Conservation (phyloP, 73 alveolate genomes). For the Tetrahymena elliotti region DNA sequence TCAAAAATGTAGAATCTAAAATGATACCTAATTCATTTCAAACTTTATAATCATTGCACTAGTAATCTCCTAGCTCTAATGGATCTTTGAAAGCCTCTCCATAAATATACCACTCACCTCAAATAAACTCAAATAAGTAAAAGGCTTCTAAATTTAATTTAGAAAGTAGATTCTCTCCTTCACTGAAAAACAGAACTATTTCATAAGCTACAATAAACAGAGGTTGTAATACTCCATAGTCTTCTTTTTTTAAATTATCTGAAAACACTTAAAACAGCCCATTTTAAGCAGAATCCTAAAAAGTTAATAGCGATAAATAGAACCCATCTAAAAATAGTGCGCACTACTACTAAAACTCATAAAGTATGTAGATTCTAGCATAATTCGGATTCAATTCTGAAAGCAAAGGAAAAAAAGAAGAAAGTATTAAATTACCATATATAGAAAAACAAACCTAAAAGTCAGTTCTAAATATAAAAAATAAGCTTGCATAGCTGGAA, state of each 20-base stretch:
- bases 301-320: background rate
- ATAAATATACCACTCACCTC: background rate
- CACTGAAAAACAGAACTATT: background rate
- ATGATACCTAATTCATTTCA: background rate
- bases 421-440: background rate
- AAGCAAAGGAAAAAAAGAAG: background rate
- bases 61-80: background rate
- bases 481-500: background rate
- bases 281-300: background rate
- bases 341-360: background rate
- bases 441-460: background rate
- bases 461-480: background rate
- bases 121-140: background rate
- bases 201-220: background rate
- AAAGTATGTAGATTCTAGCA: background rate
- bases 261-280: background rate
- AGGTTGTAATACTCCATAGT: background rate
- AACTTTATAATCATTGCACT: background rate
- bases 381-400: background rate
- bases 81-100: background rate
- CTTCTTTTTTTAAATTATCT: background rate
- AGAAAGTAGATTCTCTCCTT: background rate
- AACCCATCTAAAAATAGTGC: background rate
- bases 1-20: background rate
- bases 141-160: background rate